These are phyloP conservation scores for Stagonosporopsis rhizophila DNA, from an alignment of 2,329 filamentous ascomycete genomes.

Conservation along the genomic window DNA sequence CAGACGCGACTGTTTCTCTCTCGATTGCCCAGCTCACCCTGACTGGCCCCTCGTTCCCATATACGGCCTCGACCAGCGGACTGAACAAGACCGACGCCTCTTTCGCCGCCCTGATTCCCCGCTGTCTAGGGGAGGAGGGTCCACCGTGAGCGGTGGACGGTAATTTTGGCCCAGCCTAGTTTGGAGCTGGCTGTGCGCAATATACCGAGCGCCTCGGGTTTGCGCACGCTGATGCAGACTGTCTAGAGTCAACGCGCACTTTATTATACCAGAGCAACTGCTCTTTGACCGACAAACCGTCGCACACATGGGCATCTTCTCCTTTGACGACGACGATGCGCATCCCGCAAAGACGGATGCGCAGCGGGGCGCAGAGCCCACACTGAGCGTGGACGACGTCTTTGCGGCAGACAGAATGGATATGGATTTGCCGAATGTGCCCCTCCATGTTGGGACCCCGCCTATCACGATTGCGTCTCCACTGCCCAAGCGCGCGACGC, in stretches of 20 bases:
- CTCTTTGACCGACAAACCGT: slow-evolving; percentile 17
- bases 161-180: slow-evolving; percentile 45
- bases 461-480: slow-evolving; percentile 47
- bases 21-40: slow-evolving; percentile 43
- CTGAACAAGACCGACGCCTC: slow-evolving; percentile 54
- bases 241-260: slow-evolving; percentile 28
- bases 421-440: slow-evolving; percentile 29
- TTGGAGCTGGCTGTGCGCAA: slow-evolving; percentile 37
- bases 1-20: slow-evolving; percentile 41
- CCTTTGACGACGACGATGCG: slow-evolving; percentile 45
- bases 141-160: slow-evolving; percentile 63
- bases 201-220: slow-evolving; percentile 16
- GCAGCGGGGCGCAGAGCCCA: slow-evolving; percentile 16
- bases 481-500: slow-evolving; percentile 37
- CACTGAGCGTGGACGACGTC: slow-evolving; percentile 25
- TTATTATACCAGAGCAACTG: slow-evolving; percentile 15
- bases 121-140: slow-evolving; percentile 57
- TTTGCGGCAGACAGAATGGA: slow-evolving; percentile 34
- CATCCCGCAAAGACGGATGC: slow-evolving; percentile 28
- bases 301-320: slow-evolving; percentile 43
- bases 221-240: slow-evolving; percentile 35
- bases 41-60: slow-evolving; percentile 44
- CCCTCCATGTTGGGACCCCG: slow-evolving; percentile 43
- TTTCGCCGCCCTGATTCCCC: slow-evolving; percentile 55
- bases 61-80: slow-evolving; percentile 45